These are phyloP conservation scores for Agaricus subrufescens DNA, from an alignment of 768 basidiomycete species.

Conservation along the genomic window DNA sequence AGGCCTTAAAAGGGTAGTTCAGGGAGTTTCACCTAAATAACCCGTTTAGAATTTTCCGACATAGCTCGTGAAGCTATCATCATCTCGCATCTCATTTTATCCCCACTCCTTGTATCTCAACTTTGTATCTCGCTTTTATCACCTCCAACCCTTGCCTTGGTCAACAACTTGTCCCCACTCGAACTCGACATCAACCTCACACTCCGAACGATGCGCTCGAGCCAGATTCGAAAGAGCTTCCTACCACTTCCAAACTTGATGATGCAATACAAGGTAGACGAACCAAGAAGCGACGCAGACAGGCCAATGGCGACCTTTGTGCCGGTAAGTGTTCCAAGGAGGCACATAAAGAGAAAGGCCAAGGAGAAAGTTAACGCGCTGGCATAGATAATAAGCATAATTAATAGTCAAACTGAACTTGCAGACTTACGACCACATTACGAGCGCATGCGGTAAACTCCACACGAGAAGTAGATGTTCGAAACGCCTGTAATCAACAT, in stretches of 20 bases:
- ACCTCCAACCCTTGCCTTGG: too few relatives aligned
- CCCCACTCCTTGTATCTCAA: too few relatives aligned
- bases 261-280: neutral
- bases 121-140: too few relatives aligned
- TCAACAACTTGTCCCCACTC: too few relatives aligned
- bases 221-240: neutral
- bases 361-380: constrained; percentile 1
- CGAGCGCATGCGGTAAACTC: constrained; percentile 7
- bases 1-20: too few relatives aligned
- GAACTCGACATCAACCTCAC: too few relatives aligned
- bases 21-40: too few relatives aligned
- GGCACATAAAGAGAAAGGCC: constrained; percentile 7
- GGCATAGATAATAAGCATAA: too few relatives aligned
- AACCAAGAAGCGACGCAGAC: neutral
- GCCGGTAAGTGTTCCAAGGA: neutral
- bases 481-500: neutral
- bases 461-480: constrained; percentile 4
- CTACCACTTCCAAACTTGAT: constrained; percentile 3
- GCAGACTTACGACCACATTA: constrained; percentile 7
- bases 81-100: too few relatives aligned
- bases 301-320: neutral
- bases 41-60: too few relatives aligned
- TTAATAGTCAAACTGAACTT: neutral
- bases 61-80: too few relatives aligned
- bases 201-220: neutral